phyloP scores from a whole-genome alignment of 2,329 filamentous ascomycete genomes.

The Colletotrichum plurivorum region DNA sequence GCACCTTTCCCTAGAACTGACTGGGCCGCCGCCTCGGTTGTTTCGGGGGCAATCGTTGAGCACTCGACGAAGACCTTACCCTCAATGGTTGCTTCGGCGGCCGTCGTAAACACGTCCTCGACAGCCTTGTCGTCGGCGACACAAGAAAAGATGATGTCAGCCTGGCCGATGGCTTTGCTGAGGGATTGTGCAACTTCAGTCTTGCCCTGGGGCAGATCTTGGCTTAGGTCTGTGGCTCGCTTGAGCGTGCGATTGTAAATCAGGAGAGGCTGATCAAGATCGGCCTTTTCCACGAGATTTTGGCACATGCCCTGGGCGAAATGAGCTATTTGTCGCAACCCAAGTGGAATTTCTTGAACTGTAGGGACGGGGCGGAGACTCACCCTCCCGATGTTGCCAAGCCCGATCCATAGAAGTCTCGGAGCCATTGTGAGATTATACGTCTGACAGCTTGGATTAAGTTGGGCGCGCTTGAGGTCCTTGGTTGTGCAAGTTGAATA shows the following conservation, averaged over 20 bases:
- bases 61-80: slow-evolving; percentile 89
- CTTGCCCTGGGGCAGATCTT: slow-evolving; percentile 72
- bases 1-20: slow-evolving; percentile 72
- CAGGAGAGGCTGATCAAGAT: slow-evolving; percentile 78
- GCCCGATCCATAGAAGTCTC: slow-evolving; percentile 82
- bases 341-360: slow-evolving; percentile 39
- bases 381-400: slow-evolving; percentile 90
- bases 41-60: slow-evolving; percentile 89
- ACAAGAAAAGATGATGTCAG: slow-evolving; percentile 87
- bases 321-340: slow-evolving; percentile 32
- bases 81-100: slow-evolving; percentile 69
- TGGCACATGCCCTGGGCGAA: slow-evolving; percentile 80
- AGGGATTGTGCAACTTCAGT: slow-evolving; percentile 75
- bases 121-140: slow-evolving; percentile 84
- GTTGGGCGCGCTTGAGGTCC: too few relatives aligned
- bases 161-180: slow-evolving; percentile 73
- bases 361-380: slow-evolving; percentile 48
- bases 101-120: slow-evolving; percentile 69
- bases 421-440: slow-evolving; percentile 57
- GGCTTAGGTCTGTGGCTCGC: slow-evolving; percentile 74
- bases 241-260: slow-evolving; percentile 84
- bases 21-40: slow-evolving; percentile 76
- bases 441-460: too few relatives aligned
- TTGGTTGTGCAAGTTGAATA: too few relatives aligned
- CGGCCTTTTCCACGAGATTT: slow-evolving; percentile 85